A percentile compares a stretch with the other conserved stretches of the same genome.
phyloP scores from a whole-genome alignment of 1,139 yeast genomes.

The Taphrina populina region DNA sequence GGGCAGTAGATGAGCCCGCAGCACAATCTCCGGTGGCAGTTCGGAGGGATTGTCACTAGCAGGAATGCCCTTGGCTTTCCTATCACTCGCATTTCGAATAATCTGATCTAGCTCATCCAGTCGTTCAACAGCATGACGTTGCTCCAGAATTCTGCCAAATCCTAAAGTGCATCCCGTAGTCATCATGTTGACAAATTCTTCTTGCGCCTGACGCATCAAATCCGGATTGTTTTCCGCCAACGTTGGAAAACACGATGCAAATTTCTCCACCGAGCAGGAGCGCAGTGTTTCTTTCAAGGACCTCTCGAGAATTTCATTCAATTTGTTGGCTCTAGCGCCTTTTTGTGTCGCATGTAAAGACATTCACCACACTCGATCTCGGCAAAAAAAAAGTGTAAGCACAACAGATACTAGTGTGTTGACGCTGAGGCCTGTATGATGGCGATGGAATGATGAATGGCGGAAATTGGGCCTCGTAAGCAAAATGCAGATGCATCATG shows the following conservation, averaged over 20 bases:
- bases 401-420: no score
- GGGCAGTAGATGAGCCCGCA: constrained; percentile 31
- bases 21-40: constrained; percentile 19
- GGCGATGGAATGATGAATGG: no score
- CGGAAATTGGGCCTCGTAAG: no score
- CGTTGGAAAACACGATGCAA: constrained; percentile 30
- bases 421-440: no score
- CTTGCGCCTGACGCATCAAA: constrained; percentile 22
- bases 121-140: constrained; percentile 11
- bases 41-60: constrained; percentile 3
- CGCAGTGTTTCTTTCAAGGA: constrained; percentile 15
- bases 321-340: constrained; percentile 16
- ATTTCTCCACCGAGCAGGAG: constrained; percentile 14
- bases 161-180: constrained; percentile 6
- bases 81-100: constrained; percentile 16
- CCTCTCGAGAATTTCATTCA: constrained; percentile 21
- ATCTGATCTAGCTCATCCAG: constrained; percentile 25
- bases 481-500: no score
- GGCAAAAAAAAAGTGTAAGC: no score
- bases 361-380: no score
- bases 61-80: constrained; percentile 8
- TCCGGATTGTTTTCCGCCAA: constrained; percentile 22
- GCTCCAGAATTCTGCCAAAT: constrained; percentile 23
- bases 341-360: constrained; percentile 1
- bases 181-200: constrained; percentile 10